phyloP scores from a whole-genome alignment of 495 filamentous ascomycete genomes.

The Pseudoneurospora amorphoporcata region DNA sequence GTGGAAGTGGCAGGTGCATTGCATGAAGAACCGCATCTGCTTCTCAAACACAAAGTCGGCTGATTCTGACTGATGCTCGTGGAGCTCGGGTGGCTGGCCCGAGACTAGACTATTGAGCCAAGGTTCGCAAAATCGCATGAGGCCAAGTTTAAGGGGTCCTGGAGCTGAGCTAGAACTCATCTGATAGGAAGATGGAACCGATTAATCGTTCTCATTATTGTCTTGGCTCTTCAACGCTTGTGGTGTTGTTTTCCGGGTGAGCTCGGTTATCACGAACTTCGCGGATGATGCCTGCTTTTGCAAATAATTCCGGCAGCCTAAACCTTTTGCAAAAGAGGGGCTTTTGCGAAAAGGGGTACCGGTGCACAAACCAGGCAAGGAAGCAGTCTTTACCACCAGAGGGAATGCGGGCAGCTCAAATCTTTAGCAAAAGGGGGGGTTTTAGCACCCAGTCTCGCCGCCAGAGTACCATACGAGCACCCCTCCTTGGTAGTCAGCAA shows the following conservation, averaged over 20 bases:
- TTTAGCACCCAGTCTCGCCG: too few species aligned
- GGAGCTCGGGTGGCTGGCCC: neutral
- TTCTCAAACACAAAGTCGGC: neutral
- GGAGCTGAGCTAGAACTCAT: neutral
- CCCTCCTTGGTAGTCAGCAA: too few species aligned
- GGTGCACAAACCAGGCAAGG: too few species aligned
- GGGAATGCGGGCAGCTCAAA: too few species aligned
- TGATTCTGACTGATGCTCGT: neutral
- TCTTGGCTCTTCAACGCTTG: neutral
- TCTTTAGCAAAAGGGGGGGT: too few species aligned
- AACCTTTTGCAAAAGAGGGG: too few species aligned
- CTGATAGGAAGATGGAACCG: neutral
- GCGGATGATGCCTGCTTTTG: neutral
- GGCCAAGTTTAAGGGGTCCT: neutral
- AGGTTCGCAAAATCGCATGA: neutral
- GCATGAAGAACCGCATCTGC: neutral
- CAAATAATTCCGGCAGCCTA: too few species aligned
- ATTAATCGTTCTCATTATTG: neutral
- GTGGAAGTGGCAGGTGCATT: neutral
- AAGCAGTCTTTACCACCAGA: too few species aligned
- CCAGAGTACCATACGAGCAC: too few species aligned
- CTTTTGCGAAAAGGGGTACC: too few species aligned
- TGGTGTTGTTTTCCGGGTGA: neutral
- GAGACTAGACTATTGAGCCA: neutral
- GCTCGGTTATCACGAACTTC: neutral